phyloP scores from a whole-genome alignment of 176 grass and related monocot genomes.

The Carex cristatella region DNA sequence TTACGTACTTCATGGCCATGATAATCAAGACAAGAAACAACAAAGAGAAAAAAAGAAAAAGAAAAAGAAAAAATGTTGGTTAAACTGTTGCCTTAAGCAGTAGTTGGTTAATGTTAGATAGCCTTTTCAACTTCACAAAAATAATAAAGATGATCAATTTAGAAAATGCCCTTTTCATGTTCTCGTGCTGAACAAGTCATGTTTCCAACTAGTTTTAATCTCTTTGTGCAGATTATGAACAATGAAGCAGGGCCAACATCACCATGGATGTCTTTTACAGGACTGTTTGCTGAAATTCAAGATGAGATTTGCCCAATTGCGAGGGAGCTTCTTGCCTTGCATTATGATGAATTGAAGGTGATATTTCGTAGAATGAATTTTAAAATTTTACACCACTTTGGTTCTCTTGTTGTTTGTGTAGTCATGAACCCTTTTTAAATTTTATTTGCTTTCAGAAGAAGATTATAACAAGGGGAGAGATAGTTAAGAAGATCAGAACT shows the following conservation, averaged over 20 bases:
- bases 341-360: constrained; percentile 75
- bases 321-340: constrained; percentile 61
- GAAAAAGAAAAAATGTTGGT: not conserved
- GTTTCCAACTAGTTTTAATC: constrained; percentile 24
- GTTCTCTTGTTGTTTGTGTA: not conserved
- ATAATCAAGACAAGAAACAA: not conserved
- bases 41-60: no score
- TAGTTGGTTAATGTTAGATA: not conserved
- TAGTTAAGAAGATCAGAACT: constrained; percentile 63
- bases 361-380: not conserved
- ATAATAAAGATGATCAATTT: constrained; percentile 11
- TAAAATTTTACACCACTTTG: not conserved
- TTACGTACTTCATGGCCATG: not conserved
- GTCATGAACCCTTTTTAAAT: constrained; percentile 14
- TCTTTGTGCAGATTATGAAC: constrained; percentile 32
- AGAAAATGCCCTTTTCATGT: constrained; percentile 4
- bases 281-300: constrained; percentile 57
- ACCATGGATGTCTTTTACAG: constrained; percentile 63
- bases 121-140: not conserved
- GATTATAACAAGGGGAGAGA: constrained; percentile 53
- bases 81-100: not conserved
- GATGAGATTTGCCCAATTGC: constrained; percentile 42
- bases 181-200: not conserved
- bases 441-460: constrained; percentile 34
- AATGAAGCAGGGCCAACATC: constrained; percentile 46